Evolutionary conservation across 805 yeast species (phyloP).

Genomic region (Metschnikowia hibisci): DNA sequence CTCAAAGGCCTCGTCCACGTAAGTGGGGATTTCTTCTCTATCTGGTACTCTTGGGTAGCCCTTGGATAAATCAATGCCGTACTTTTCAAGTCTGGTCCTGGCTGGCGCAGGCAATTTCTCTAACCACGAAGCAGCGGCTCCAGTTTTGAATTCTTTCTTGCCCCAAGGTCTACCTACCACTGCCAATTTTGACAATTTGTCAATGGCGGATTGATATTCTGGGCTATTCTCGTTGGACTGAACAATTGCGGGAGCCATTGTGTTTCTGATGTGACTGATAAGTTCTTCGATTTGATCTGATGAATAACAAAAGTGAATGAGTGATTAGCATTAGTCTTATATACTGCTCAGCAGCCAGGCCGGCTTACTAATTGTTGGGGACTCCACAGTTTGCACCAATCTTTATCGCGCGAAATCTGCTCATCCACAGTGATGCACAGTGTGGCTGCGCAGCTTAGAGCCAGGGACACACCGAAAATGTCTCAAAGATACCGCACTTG

Average conservation of each 20-base stretch:
- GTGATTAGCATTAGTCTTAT: too few species aligned
- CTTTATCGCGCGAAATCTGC: constrained; percentile 5
- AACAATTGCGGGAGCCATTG: constrained; percentile 6
- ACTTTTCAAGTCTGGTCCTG: constrained; percentile 21
- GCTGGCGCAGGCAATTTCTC: constrained; percentile 22
- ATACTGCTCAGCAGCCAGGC: neutral
- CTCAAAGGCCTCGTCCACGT: constrained; percentile 23
- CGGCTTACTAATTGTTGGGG: neutral
- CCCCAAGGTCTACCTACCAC: constrained; percentile 11
- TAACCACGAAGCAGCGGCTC: constrained; percentile 15
- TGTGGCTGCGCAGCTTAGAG: constrained; percentile 3
- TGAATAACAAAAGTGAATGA: neutral
- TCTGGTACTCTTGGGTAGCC: constrained; percentile 28
- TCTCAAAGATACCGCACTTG: neutral
- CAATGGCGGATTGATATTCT: constrained; percentile 8
- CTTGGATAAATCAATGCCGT: constrained; percentile 24
- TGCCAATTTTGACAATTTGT: constrained; percentile 11
- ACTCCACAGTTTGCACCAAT: constrained; percentile 15
- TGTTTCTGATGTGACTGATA: neutral
- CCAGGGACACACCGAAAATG: neutral
- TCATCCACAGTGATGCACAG: constrained; percentile 7
- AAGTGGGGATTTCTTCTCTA: constrained; percentile 22
- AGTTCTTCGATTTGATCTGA: neutral
- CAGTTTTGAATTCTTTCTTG: constrained; percentile 12
- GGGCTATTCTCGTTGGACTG: constrained; percentile 4